A percentile compares a stretch with the other conserved stretches of the same genome.
Conservation (phyloP, 805 yeast species). For the Candida maltosa region DNA sequence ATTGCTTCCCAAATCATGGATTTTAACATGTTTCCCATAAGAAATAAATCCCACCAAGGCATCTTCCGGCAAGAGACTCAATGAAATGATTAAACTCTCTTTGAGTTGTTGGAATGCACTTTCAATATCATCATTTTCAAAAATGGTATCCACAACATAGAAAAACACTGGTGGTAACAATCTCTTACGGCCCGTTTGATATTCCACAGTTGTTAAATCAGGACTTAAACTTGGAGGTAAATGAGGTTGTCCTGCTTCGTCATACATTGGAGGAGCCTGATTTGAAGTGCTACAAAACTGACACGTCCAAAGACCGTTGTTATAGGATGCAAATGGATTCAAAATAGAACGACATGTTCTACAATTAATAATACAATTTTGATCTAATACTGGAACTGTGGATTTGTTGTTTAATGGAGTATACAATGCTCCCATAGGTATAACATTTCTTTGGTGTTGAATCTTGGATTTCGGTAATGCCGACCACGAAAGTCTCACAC, state of each 20-base stretch:
- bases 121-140: slow-evolving; percentile 47
- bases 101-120: slow-evolving; percentile 42
- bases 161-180: slow-evolving; percentile 46
- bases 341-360: slow-evolving; percentile 52
- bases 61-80: slow-evolving; percentile 50
- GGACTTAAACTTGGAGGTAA: slow-evolving; percentile 36
- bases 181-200: slow-evolving; percentile 36
- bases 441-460: slow-evolving; percentile 48
- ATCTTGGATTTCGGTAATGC: slow-evolving; percentile 52
- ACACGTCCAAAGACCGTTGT: slow-evolving; percentile 49
- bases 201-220: slow-evolving; percentile 50
- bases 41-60: slow-evolving; percentile 57
- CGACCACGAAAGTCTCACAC: slow-evolving; percentile 76
- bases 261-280: slow-evolving; percentile 27
- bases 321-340: slow-evolving; percentile 47
- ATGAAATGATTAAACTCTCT: slow-evolving; percentile 44
- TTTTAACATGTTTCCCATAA: slow-evolving; percentile 57
- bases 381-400: slow-evolving; percentile 25
- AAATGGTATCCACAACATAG: slow-evolving; percentile 56
- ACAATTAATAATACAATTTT: slow-evolving; percentile 43
- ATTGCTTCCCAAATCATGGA: slow-evolving; percentile 48
- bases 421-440: slow-evolving; percentile 56
- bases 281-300: slow-evolving; percentile 53
- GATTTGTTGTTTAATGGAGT: slow-evolving; percentile 55
- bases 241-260: slow-evolving; percentile 11